Percentiles rank a stretch among this genome's conserved stretches.
Evolutionary conservation across 371 early-diverging fungal species (phyloP).

Genomic region (Mucor indicus): DNA sequence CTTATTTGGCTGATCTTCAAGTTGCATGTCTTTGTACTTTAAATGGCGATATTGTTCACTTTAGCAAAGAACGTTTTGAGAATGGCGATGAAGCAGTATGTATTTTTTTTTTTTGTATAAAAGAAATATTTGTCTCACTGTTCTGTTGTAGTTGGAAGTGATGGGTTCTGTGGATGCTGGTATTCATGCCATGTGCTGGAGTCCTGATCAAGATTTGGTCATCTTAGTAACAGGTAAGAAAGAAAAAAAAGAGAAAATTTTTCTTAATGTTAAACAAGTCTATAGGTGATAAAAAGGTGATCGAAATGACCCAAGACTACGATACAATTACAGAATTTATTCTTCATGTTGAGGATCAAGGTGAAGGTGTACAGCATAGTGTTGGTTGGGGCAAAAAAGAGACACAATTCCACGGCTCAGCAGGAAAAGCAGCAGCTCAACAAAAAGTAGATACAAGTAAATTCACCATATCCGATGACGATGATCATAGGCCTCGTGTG

Average conservation of each 20-base stretch:
- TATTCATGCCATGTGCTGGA: constrained; percentile 80
- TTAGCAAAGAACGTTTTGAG: constrained; percentile 53
- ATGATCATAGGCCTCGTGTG: constrained; percentile 73
- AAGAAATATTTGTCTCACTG: neutral
- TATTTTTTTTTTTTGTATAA: neutral
- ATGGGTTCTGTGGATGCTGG: constrained; percentile 84
- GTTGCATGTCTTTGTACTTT: constrained; percentile 61
- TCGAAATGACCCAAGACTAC: constrained; percentile 93
- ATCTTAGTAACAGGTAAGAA: constrained; percentile 71
- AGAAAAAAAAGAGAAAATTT: neutral
- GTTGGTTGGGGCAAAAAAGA: constrained; percentile 98
- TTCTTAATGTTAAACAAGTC: neutral
- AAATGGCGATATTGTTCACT: constrained; percentile 71
- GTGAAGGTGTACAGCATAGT: constrained; percentile 71
- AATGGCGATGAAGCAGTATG: constrained; percentile 47
- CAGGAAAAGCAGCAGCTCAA: constrained; percentile 77
- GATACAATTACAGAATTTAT: constrained; percentile 83
- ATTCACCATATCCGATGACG: constrained; percentile 65
- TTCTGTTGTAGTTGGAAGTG: constrained; percentile 44
- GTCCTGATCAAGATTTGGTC: constrained; percentile 90
- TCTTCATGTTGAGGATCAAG: constrained; percentile 62
- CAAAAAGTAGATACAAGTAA: constrained; percentile 50
- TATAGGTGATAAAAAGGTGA: constrained; percentile 66
- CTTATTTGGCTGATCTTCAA: constrained; percentile 64
- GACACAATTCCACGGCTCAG: constrained; percentile 96